Evolutionary conservation across 1,284 basidiomycete species (phyloP), one percentile per base, ranked within the genome.

Genomic region (Irpex rosettiformis): DNA sequence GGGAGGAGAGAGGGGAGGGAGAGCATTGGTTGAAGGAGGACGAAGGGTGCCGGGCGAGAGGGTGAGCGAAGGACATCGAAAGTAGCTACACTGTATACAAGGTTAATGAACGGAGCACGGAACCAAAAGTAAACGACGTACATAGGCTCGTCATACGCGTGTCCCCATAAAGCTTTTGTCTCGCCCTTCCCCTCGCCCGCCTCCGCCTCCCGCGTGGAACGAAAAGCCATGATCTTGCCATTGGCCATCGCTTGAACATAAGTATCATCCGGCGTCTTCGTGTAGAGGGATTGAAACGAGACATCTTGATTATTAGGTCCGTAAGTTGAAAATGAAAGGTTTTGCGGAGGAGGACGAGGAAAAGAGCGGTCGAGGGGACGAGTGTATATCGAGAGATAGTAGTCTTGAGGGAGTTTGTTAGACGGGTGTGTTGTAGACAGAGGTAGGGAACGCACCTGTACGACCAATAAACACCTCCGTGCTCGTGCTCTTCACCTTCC

Each of bases 221-320:
- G 83, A 74, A 94, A 91, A 1, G 88, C 84, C 58, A 92, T 78
- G 54, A 93, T 78, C 63, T 87, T 83, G 33, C 92, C 92, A 43
- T 84, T 88, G 7, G 91, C 85, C 8, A 90, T 77, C 22, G 88
- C 81, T 63, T 94, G 90, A 49, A 94, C 82, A 72, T 94, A 94
- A 42, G 77, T 73, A 61, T 87, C 80, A 70, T 94, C 92, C 49
- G 83, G 82, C 0, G 91, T 89, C 18, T 79, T 80, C 4, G 78
- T 79, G 71, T 93, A 94, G 3, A 79, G 66, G 3, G 81, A 71
- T 68, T 94, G 93, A 10, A 83, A 66, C 4, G 77, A 70, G 60
- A 79, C 81, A 67, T 91, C 86, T 68, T 91, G 83, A 65, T 89
- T 91, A 66, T 93, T 93, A 4, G 93, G 91, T 0, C 91, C 89